phyloP scores from a whole-genome alignment of 768 basidiomycete species.

The Lentinula raphanica region DNA sequence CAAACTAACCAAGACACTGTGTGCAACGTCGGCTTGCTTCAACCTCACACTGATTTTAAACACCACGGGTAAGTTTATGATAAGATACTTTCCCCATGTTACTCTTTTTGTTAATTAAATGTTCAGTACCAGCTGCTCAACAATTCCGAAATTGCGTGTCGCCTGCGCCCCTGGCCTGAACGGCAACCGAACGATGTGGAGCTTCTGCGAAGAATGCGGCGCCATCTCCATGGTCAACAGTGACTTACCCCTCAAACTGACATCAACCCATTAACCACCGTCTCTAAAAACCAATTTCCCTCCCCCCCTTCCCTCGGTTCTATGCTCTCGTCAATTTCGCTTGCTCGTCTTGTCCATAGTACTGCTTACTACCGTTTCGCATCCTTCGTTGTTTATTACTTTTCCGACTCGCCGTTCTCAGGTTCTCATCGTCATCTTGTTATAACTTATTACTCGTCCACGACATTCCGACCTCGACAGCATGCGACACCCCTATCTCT shows the following conservation, averaged over 20 bases:
- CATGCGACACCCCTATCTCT: neutral
- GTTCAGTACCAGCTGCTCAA: conserved; percentile 58
- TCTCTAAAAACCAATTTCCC: neutral
- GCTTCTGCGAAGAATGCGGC: conserved; percentile 83
- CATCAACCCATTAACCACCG: conserved; percentile 1
- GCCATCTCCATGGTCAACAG: conserved; percentile 84
- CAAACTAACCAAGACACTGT: conserved; percentile 37
- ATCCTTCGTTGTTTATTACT: neutral
- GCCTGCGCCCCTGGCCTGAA: conserved; percentile 67
- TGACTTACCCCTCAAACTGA: conserved; percentile 30
- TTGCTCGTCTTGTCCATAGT: conserved; percentile 22
- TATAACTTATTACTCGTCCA: neutral
- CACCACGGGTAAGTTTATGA: conserved; percentile 63
- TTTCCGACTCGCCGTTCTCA: neutral
- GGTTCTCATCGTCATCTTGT: neutral
- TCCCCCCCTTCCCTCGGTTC: neutral
- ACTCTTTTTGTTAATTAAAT: neutral
- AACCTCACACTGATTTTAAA: conserved; percentile 53
- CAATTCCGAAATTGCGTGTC: conserved; percentile 79
- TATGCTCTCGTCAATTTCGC: conserved; percentile 13
- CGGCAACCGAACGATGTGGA: conserved; percentile 81
- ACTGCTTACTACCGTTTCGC: conserved; percentile 5
- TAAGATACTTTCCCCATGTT: neutral
- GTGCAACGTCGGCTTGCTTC: conserved; percentile 57
- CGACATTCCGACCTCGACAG: neutral